Evolutionary conservation across 2,329 filamentous ascomycete genomes (phyloP).

Genomic region (Reticulascus tulasneorum): DNA sequence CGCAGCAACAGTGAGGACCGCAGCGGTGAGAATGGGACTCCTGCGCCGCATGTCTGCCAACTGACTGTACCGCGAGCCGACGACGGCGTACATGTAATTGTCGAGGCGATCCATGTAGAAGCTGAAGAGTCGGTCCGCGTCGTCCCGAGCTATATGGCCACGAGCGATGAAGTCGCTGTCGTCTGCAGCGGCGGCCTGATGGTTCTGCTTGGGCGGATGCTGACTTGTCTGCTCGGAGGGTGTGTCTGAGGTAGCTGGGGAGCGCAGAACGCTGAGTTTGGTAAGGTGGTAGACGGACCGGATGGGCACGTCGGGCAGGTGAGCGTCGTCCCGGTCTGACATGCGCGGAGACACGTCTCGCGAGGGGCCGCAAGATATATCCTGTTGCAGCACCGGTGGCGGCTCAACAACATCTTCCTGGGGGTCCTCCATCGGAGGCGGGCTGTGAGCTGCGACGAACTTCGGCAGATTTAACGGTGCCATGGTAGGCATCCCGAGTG

Average conservation of each 20-base stretch:
- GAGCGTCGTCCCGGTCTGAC: slow-evolving; percentile 24
- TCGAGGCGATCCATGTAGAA: slow-evolving; percentile 48
- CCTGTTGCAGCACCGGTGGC: background rate
- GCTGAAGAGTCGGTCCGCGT: slow-evolving; percentile 47
- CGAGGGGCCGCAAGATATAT: slow-evolving; percentile 9
- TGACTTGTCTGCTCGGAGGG: background rate
- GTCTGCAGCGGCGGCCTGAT: slow-evolving; percentile 10
- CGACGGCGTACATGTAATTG: slow-evolving; percentile 45
- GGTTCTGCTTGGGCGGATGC: slow-evolving; percentile 1
- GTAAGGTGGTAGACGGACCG: slow-evolving; percentile 35
- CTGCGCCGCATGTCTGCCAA: slow-evolving; percentile 48
- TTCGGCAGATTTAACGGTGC: slow-evolving; percentile 2
- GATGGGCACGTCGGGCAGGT: slow-evolving; percentile 32
- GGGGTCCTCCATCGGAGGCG: background rate
- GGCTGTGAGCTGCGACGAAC: slow-evolving; percentile 3
- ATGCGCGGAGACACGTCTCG: slow-evolving; percentile 19
- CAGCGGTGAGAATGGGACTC: slow-evolving; percentile 51
- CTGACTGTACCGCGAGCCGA: slow-evolving; percentile 44
- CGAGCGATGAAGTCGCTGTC: slow-evolving; percentile 33
- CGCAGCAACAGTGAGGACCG: slow-evolving; percentile 54
- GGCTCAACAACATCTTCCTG: no score
- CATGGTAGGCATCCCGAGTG: slow-evolving; percentile 5
- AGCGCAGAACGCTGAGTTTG: slow-evolving; percentile 30
- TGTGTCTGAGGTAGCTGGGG: slow-evolving; percentile 20
- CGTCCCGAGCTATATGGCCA: slow-evolving; percentile 39